These are phyloP conservation scores for Xylaria sp. DNA, from an alignment of 2,329 filamentous ascomycete species.

Conservation along the genomic window DNA sequence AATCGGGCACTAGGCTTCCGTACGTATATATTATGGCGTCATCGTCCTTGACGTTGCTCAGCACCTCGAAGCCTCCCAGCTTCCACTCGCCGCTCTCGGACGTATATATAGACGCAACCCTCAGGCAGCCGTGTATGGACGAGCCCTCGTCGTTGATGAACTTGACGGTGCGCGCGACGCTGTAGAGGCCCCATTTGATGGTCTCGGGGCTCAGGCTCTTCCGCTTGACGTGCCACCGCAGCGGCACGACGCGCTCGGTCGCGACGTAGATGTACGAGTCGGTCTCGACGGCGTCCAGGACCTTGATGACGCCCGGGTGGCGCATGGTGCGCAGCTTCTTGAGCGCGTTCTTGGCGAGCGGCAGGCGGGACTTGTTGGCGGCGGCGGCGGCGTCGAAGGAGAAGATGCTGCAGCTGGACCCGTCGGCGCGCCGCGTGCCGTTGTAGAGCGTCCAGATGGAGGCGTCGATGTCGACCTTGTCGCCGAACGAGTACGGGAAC, in stretches of 20 bases:
- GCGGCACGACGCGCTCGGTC: constrained; percentile 86
- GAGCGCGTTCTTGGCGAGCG: constrained; percentile 91
- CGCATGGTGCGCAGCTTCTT: constrained; percentile 93
- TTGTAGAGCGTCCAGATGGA: constrained; percentile 98
- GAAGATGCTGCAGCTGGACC: constrained; percentile 95
- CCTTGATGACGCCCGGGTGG: constrained; percentile 94
- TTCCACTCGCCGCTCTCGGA: constrained; percentile 99
- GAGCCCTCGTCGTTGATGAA: constrained; percentile 95
- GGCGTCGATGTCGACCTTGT: constrained; percentile 89
- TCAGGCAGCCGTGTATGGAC: constrained; percentile 89
- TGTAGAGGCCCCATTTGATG: constrained; percentile 94
- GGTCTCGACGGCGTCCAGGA: constrained; percentile 95
- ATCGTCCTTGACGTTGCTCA: constrained; percentile 96
- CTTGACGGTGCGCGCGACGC: constrained; percentile 88
- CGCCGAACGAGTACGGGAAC: constrained; percentile 92
- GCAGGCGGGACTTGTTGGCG: constrained; percentile 81
- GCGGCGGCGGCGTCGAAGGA: constrained; percentile 87
- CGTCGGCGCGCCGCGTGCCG: constrained; percentile 92
- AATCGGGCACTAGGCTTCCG: constrained; percentile 87
- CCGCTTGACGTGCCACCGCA: constrained; percentile 90
- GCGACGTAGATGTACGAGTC: constrained; percentile 97
- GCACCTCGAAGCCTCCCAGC: constrained; percentile 88
- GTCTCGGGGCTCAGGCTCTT: constrained; percentile 92
- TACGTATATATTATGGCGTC: constrained; percentile 95
- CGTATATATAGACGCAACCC: constrained; percentile 88